Percentiles rank a stretch among this genome's conserved stretches.
Evolutionary conservation across 495 filamentous ascomycete genomes (phyloP).

Genomic region (Hyaloscypha hepaticicola): DNA sequence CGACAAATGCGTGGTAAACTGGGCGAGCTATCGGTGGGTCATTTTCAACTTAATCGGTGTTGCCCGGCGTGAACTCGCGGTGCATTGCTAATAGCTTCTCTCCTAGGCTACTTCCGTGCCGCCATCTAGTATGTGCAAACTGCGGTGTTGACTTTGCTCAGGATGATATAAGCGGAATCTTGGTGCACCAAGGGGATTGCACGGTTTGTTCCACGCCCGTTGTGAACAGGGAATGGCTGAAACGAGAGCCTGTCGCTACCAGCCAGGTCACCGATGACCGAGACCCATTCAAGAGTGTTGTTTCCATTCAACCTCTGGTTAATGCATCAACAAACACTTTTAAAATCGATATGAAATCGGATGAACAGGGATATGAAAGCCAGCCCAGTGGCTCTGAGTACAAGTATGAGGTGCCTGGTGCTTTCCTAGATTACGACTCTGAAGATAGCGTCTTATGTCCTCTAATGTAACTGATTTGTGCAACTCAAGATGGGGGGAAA

Average conservation of each 20-base stretch:
- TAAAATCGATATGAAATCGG: conserved; percentile 5
- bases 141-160: conserved; percentile 6
- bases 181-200: conserved; percentile 8
- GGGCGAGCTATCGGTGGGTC: not conserved
- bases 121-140: conserved; percentile 9
- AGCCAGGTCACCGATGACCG: conserved; percentile 7
- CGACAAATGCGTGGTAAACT: not conserved
- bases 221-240: conserved; percentile 1
- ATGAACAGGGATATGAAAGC: conserved; percentile 2
- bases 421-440: not conserved
- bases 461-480: not conserved
- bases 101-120: not conserved
- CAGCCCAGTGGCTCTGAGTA: not conserved
- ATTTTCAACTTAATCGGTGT: not conserved
- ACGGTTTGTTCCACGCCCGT: conserved; percentile 10
- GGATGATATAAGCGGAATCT: conserved; percentile 3
- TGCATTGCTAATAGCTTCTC: not conserved
- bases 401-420: not conserved
- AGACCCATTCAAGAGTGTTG: conserved; percentile 9
- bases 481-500: not conserved
- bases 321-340: conserved; percentile 10
- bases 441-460: not conserved
- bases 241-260: conserved; percentile 9
- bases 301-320: conserved; percentile 11
- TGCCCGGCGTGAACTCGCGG: not conserved